Evolutionary conservation across 2,329 filamentous ascomycete genomes (phyloP).

Genomic region (Aspergillus floridensis): DNA sequence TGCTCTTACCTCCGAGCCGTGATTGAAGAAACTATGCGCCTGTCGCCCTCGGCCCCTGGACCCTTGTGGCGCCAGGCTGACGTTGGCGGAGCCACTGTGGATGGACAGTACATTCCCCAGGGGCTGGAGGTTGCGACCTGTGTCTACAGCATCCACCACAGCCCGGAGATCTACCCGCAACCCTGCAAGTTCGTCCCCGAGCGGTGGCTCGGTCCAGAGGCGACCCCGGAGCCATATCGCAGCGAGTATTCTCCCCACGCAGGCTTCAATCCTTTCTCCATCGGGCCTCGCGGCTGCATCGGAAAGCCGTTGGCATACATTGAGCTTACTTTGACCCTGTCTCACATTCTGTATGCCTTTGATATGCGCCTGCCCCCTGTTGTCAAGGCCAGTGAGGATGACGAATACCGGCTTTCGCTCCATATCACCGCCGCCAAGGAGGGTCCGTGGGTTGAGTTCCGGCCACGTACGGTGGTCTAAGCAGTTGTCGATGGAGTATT

Average conservation of each 20-base stretch:
- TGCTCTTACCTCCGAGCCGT: conserved; percentile 43
- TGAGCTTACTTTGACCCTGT: background rate
- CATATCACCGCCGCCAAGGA: background rate
- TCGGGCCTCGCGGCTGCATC: background rate
- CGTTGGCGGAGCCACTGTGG: conserved; percentile 26
- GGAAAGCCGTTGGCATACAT: background rate
- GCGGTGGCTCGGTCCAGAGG: conserved; percentile 28
- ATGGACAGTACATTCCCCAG: conserved; percentile 27
- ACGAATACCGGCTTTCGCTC: background rate
- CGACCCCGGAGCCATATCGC: background rate
- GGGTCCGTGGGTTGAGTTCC: background rate
- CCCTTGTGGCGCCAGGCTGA: conserved; percentile 29
- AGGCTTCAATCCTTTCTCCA: background rate
- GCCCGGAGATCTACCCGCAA: conserved; percentile 29
- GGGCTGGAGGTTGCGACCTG: conserved; percentile 30
- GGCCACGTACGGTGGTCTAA: background rate
- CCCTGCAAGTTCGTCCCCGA: conserved; percentile 31
- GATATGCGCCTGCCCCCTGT: background rate
- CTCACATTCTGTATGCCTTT: background rate
- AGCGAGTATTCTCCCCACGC: background rate
- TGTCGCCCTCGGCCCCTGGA: conserved; percentile 28
- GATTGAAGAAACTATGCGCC: conserved; percentile 37
- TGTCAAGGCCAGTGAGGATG: background rate
- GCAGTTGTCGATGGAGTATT: background rate
- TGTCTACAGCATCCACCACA: conserved; percentile 33